phyloP scores from a whole-genome alignment of 371 early-diverging fungal genomes.

The Parasitella parasitica region DNA sequence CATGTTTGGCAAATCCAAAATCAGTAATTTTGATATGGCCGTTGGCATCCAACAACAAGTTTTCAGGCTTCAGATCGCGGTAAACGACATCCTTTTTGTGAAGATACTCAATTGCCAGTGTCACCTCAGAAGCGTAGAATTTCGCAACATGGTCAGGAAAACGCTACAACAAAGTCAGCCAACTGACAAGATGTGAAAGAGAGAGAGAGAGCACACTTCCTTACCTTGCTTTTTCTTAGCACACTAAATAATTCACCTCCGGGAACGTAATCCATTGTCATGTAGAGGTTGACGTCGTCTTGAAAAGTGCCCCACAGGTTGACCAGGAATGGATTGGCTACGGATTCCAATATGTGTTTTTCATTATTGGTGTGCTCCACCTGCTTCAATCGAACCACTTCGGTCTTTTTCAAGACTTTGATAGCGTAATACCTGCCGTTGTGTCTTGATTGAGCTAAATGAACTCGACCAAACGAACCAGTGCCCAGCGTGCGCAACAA shows the following conservation, averaged over 20 bases:
- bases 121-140: constrained; percentile 68
- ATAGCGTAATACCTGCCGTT: constrained; percentile 84
- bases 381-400: constrained; percentile 91
- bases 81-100: constrained; percentile 83
- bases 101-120: constrained; percentile 77
- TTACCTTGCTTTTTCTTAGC: constrained; percentile 61
- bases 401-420: constrained; percentile 92
- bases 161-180: constrained; percentile 23
- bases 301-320: constrained; percentile 87
- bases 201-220: too few species aligned
- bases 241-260: constrained; percentile 92
- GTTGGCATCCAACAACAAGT: constrained; percentile 75
- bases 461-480: constrained; percentile 98
- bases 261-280: constrained; percentile 91
- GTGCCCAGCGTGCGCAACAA: constrained; percentile 89
- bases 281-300: constrained; percentile 78
- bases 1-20: constrained; percentile 91
- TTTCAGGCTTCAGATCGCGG: constrained; percentile 89
- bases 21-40: constrained; percentile 95
- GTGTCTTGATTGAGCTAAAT: constrained; percentile 85
- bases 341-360: constrained; percentile 85
- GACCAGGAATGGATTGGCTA: constrained; percentile 94
- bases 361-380: constrained; percentile 97
- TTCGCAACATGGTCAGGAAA: constrained; percentile 85
- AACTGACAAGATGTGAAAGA: too few species aligned